These are phyloP conservation scores for Hortiboletus flavorubellus DNA, from an alignment of 768 basidiomycete species.

Conservation along the genomic window DNA sequence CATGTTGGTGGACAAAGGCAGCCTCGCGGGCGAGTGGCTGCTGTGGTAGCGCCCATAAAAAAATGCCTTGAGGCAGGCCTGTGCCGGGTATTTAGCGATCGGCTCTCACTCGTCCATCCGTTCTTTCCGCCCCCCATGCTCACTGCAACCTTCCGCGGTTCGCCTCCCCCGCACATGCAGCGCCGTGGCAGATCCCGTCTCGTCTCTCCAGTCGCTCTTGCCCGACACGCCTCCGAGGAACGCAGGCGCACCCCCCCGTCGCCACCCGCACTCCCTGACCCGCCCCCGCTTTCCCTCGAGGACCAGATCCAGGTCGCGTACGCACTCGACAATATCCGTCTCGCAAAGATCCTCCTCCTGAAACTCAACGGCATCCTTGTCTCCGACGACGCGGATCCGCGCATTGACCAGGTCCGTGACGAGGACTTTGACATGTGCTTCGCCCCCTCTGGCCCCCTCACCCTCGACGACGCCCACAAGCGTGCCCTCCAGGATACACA, in stretches of 20 bases:
- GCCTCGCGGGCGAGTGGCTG: too few relatives aligned
- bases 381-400: slow-evolving; percentile 55
- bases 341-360: slow-evolving; percentile 62
- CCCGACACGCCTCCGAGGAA: slow-evolving; percentile 42
- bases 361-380: slow-evolving; percentile 60
- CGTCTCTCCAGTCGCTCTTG: slow-evolving; percentile 41
- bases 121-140: slow-evolving; percentile 14
- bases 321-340: slow-evolving; percentile 62
- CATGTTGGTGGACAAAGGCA: neutral
- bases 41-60: neutral
- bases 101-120: neutral
- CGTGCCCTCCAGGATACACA: slow-evolving; percentile 38
- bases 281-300: slow-evolving; percentile 44
- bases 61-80: slow-evolving; percentile 16
- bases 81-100: neutral
- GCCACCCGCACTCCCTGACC: slow-evolving; percentile 7
- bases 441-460: slow-evolving; percentile 36
- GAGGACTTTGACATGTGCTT: slow-evolving; percentile 43
- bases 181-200: slow-evolving; percentile 41
- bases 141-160: slow-evolving; percentile 25
- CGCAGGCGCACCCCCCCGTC: slow-evolving; percentile 20
- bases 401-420: slow-evolving; percentile 56
- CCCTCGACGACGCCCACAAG: slow-evolving; percentile 40
- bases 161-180: slow-evolving; percentile 24
- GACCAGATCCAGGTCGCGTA: slow-evolving; percentile 69